phyloP scores from a whole-genome alignment of 805 yeast genomes.

The Diddensiella santjacobensis region DNA sequence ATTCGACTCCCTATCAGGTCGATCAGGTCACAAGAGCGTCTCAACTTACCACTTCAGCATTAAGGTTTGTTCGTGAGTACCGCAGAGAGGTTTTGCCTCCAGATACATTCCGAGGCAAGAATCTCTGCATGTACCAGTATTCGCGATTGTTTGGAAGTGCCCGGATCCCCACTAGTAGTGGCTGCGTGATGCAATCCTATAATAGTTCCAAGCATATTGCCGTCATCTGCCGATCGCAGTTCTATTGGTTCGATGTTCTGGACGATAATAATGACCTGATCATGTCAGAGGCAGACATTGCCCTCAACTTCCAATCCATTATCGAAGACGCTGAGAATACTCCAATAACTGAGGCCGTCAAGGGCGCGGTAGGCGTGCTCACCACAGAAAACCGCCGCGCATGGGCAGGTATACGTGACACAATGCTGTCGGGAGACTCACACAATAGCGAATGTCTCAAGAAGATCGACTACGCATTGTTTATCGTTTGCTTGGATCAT shows the following conservation, averaged over 20 bases:
- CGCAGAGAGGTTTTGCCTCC: slow-evolving; percentile 70
- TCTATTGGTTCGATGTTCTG: slow-evolving; percentile 92
- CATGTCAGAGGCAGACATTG: slow-evolving; percentile 69
- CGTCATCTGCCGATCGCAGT: slow-evolving; percentile 79
- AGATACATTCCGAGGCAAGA: slow-evolving; percentile 59
- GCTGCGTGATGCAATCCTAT: slow-evolving; percentile 85
- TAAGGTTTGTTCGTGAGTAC: slow-evolving; percentile 76
- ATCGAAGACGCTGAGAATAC: slow-evolving; percentile 61
- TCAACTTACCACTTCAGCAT: slow-evolving; percentile 66
- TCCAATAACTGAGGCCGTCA: slow-evolving; percentile 56
- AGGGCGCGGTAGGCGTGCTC: slow-evolving; percentile 79
- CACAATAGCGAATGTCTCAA: slow-evolving; percentile 67
- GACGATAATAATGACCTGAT: slow-evolving; percentile 69
- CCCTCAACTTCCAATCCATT: slow-evolving; percentile 69
- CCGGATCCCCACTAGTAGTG: slow-evolving; percentile 75
- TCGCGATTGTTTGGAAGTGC: slow-evolving; percentile 82
- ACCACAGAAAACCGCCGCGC: slow-evolving; percentile 85
- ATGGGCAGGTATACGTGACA: slow-evolving; percentile 75
- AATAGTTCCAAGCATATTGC: slow-evolving; percentile 71
- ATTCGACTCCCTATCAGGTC: slow-evolving; percentile 63
- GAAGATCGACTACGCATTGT: slow-evolving; percentile 76
- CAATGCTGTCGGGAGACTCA: slow-evolving; percentile 37
- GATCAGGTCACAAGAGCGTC: slow-evolving; percentile 67
- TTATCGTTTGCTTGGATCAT: slow-evolving; percentile 80
- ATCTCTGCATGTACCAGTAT: slow-evolving; percentile 87